These are phyloP conservation scores for Vachellia pachyceras DNA, from an alignment of 306 rosid genomes.

Conservation along the genomic window DNA sequence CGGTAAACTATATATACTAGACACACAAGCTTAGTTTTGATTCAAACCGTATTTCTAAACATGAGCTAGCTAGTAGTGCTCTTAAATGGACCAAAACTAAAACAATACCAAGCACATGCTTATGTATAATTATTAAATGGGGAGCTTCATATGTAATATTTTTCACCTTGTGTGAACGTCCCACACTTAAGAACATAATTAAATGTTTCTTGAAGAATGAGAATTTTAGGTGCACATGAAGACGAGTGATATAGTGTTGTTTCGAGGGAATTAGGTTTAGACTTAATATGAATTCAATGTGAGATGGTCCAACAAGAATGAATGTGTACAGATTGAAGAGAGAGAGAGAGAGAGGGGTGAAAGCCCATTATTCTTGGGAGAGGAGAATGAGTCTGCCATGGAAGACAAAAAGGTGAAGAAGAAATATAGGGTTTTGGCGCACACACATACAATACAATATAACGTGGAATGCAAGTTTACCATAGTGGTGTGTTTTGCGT, in stretches of 20 bases:
- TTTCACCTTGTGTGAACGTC: not conserved
- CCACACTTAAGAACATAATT: not conserved
- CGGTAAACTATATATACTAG: not conserved
- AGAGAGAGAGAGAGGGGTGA: not conserved
- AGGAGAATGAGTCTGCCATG: constrained; percentile 5
- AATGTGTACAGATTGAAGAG: constrained; percentile 14
- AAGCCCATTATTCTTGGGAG: constrained; percentile 11
- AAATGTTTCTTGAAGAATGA: not conserved
- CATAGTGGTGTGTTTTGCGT: constrained; percentile 61
- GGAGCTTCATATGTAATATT: too few species aligned
- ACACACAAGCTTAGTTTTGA: not conserved
- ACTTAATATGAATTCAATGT: constrained; percentile 9
- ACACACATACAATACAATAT: not conserved
- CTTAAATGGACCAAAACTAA: not conserved
- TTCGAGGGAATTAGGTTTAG: not conserved
- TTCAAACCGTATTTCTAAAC: not conserved
- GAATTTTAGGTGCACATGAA: not conserved
- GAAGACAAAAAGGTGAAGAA: constrained; percentile 24
- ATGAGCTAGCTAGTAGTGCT: not conserved
- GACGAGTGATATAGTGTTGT: not conserved
- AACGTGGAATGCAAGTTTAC: constrained; percentile 48
- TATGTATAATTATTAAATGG: too few species aligned
- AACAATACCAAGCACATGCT: not conserved
- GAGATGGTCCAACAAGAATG: constrained; percentile 38
- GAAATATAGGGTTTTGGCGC: not conserved